Percentiles rank a stretch among this genome's conserved stretches.
phyloP scores from a whole-genome alignment of 2,329 filamentous ascomycete genomes.

The Penicillium sp. region DNA sequence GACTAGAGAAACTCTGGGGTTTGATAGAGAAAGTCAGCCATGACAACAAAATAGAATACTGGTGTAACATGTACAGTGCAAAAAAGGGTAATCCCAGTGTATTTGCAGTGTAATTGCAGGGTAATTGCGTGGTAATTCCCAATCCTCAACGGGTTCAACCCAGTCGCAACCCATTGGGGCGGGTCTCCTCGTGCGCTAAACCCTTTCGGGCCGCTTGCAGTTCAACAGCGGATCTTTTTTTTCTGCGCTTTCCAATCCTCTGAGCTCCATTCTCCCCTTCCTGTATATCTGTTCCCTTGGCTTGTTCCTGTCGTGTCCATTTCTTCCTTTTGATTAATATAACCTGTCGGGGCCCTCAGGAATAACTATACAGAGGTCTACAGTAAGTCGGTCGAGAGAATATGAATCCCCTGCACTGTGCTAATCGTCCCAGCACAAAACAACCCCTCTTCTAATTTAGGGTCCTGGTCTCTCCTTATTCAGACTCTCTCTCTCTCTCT shows the following conservation, averaged over 20 bases:
- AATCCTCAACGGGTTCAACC: slow-evolving; percentile 14
- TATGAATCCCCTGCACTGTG: too few species aligned
- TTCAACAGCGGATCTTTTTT: slow-evolving; percentile 33
- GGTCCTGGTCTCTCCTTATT: slow-evolving; percentile 1
- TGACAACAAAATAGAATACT: too few species aligned
- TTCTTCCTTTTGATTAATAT: slow-evolving; percentile 12
- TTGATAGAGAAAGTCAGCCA: too few species aligned
- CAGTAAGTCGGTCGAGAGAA: background rate
- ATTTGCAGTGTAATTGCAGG: background rate
- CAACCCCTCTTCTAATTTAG: background rate
- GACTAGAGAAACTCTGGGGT: background rate
- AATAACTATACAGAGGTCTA: background rate
- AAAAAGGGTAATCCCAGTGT: background rate
- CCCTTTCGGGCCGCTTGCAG: slow-evolving; percentile 33
- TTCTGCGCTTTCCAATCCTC: background rate
- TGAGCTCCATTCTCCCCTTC: background rate
- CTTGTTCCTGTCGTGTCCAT: slow-evolving; percentile 5
- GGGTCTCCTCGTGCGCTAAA: slow-evolving; percentile 29
- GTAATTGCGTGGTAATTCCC: background rate
- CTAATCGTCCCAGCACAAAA: too few species aligned
- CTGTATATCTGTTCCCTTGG: slow-evolving; percentile 9
- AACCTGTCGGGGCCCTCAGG: background rate
- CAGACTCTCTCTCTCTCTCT: background rate
- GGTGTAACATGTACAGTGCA: too few species aligned
- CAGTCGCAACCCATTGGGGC: slow-evolving; percentile 25